phyloP scores from a whole-genome alignment of 495 filamentous ascomycete genomes.

The Podospora conica region DNA sequence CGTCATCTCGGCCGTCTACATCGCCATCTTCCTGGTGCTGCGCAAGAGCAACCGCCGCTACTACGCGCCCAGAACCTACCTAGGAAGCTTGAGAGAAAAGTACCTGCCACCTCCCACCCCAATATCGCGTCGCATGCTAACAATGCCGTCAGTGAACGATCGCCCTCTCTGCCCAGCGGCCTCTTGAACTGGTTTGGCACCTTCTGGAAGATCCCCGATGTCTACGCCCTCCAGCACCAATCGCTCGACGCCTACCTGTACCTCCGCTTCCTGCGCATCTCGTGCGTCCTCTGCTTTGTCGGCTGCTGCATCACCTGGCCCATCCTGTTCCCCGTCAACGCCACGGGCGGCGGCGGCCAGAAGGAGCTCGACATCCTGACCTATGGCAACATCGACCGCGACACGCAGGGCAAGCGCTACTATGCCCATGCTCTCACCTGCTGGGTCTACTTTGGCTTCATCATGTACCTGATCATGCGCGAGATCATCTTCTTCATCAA shows the following conservation, averaged over 20 bases:
- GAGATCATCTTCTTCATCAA: conserved; percentile 95
- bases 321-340: conserved; percentile 79
- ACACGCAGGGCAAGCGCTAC: conserved; percentile 48
- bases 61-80: conserved; percentile 85
- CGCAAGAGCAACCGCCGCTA: conserved; percentile 63
- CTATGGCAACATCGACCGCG: conserved; percentile 60
- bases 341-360: conserved; percentile 62
- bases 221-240: conserved; percentile 80
- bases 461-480: conserved; percentile 83
- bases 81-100: conserved; percentile 65
- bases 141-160: conserved; percentile 50
- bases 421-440: conserved; percentile 71
- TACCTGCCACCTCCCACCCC: conserved; percentile 28
- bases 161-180: conserved; percentile 61
- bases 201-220: conserved; percentile 76
- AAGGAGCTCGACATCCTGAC: conserved; percentile 73
- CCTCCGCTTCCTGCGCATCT: conserved; percentile 75
- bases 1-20: conserved; percentile 57
- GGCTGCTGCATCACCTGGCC: conserved; percentile 80
- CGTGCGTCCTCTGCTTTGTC: conserved; percentile 66
- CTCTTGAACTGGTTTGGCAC: conserved; percentile 66
- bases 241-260: conserved; percentile 85
- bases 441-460: conserved; percentile 76
- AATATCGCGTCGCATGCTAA: not conserved
- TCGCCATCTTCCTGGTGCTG: conserved; percentile 69